A percentile compares a stretch with the other conserved stretches of the same genome.
Conservation (phyloP, 1,284 basidiomycete species). For the Trichosporon coremiiforme region DNA sequence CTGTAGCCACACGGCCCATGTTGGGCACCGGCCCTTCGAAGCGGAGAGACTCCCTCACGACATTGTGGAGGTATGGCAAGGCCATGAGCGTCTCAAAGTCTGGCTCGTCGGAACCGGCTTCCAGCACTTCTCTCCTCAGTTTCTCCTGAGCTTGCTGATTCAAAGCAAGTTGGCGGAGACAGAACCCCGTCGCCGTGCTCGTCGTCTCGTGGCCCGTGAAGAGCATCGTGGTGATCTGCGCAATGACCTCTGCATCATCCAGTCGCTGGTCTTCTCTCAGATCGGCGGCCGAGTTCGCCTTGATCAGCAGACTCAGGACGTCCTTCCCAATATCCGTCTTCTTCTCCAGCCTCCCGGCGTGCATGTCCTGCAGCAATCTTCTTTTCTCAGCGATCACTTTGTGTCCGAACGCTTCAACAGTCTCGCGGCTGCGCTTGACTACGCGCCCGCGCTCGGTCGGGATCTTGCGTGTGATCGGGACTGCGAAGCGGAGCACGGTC, state of each 20-base stretch:
- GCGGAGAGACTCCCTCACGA: conserved; percentile 69
- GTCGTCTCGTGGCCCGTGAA: conserved; percentile 74
- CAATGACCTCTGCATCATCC: conserved; percentile 67
- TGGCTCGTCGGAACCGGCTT: conserved; percentile 16
- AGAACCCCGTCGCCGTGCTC: conserved; percentile 59
- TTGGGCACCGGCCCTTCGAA: conserved; percentile 66
- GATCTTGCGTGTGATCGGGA: conserved; percentile 10
- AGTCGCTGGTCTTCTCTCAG: conserved; percentile 61
- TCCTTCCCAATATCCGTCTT: conserved; percentile 57
- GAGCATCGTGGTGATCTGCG: conserved; percentile 75
- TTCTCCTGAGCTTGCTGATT: conserved; percentile 61
- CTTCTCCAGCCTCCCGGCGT: conserved; percentile 43
- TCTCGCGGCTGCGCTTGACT: conserved; percentile 43
- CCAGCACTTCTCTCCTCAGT: conserved; percentile 61
- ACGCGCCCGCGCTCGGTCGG: conserved; percentile 3
- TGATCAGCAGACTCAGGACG: conserved; percentile 60
- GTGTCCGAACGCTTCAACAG: conserved; percentile 68
- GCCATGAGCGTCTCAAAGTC: conserved; percentile 49
- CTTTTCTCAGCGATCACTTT: conserved; percentile 17
- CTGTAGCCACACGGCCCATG: conserved; percentile 53
- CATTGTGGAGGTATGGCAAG: conserved; percentile 64
- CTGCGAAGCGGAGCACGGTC: conserved; percentile 3
- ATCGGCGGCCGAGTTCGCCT: conserved; percentile 64
- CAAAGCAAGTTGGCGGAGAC: conserved; percentile 58
- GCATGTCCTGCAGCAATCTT: neutral